A percentile compares a stretch with the other conserved stretches of the same genome.
Evolutionary conservation across 2,329 filamentous ascomycete species (phyloP).

Genomic region (Monosporascus cannonballus): DNA sequence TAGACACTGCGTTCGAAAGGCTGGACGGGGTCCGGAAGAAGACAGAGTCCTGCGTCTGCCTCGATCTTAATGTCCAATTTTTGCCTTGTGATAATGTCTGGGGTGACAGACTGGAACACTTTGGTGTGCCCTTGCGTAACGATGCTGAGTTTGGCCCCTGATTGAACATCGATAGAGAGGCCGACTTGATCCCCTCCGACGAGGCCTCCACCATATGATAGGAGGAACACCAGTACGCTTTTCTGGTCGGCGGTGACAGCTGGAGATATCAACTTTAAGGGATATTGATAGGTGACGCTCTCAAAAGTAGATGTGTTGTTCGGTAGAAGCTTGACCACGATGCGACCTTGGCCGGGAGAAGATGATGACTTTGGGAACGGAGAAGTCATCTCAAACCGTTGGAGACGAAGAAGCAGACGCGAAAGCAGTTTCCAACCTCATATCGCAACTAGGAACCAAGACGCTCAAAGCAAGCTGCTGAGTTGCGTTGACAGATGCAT

Average conservation of each 20-base stretch:
- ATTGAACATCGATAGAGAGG: slow-evolving; percentile 61
- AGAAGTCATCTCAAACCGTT: slow-evolving; percentile 40
- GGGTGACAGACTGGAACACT: slow-evolving; percentile 73
- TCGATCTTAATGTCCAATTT: slow-evolving; percentile 45
- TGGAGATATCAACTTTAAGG: slow-evolving; percentile 86
- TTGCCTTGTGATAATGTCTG: slow-evolving; percentile 52
- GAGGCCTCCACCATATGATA: slow-evolving; percentile 92
- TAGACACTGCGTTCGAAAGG: slow-evolving; percentile 83
- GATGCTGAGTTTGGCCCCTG: slow-evolving; percentile 59
- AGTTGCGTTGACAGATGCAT: background rate
- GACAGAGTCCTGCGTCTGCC: slow-evolving; percentile 49
- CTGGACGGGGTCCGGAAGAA: slow-evolving; percentile 87
- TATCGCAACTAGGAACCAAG: background rate
- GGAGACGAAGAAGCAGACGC: background rate
- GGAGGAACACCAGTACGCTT: slow-evolving; percentile 76
- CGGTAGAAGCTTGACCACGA: slow-evolving; percentile 68
- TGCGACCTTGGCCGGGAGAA: slow-evolving; percentile 69
- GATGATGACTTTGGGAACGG: slow-evolving; percentile 73
- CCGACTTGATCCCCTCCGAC: slow-evolving; percentile 80
- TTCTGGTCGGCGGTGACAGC: slow-evolving; percentile 56
- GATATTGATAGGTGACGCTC: slow-evolving; percentile 82
- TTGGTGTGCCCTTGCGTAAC: slow-evolving; percentile 83
- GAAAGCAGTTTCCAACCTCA: slow-evolving; percentile 1
- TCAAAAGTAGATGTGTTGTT: slow-evolving; percentile 65
- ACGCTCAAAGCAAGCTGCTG: background rate